phyloP scores from a whole-genome alignment of 306 rosid genomes.

The Notholithocarpus densiflorus region DNA sequence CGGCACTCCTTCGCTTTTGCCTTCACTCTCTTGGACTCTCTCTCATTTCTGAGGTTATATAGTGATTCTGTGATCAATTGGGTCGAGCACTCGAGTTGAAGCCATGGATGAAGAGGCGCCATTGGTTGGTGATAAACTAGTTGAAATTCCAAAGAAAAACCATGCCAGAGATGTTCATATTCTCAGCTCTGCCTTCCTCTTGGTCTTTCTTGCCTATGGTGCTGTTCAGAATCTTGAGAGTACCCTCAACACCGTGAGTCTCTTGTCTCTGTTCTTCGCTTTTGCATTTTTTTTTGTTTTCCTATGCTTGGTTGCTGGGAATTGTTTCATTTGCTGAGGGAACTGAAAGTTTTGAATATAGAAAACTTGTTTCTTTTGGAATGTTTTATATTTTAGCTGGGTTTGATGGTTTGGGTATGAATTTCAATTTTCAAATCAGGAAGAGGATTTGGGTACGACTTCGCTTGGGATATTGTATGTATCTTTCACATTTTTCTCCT shows the following conservation, averaged over 20 bases:
- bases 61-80: conserved; percentile 4
- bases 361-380: not conserved
- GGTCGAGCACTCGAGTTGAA: conserved; percentile 1
- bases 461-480: conserved; percentile 78
- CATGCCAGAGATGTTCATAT: conserved; percentile 61
- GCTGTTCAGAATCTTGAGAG: conserved; percentile 93
- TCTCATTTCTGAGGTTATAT: conserved; percentile 11
- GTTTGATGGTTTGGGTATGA: conserved; percentile 6
- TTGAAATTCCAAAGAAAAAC: conserved; percentile 16
- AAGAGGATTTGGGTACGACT: conserved; percentile 73
- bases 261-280: conserved; percentile 9
- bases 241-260: conserved; percentile 70
- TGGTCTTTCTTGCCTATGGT: conserved; percentile 81
- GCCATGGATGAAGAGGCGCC: conserved; percentile 61
- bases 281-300: not conserved
- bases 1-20: conserved; percentile 36
- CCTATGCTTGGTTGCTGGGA: not conserved
- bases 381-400: not conserved
- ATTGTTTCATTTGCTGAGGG: not conserved
- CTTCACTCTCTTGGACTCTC: conserved; percentile 15
- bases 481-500: conserved; percentile 77
- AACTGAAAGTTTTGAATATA: not conserved
- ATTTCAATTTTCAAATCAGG: conserved; percentile 50
- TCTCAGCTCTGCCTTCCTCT: conserved; percentile 63
- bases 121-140: conserved; percentile 31